A percentile compares a stretch with the other conserved stretches of the same genome.
These are phyloP conservation scores for Ziziphus jujuba DNA, from an alignment of 306 rosid genomes.

Conservation along the genomic window DNA sequence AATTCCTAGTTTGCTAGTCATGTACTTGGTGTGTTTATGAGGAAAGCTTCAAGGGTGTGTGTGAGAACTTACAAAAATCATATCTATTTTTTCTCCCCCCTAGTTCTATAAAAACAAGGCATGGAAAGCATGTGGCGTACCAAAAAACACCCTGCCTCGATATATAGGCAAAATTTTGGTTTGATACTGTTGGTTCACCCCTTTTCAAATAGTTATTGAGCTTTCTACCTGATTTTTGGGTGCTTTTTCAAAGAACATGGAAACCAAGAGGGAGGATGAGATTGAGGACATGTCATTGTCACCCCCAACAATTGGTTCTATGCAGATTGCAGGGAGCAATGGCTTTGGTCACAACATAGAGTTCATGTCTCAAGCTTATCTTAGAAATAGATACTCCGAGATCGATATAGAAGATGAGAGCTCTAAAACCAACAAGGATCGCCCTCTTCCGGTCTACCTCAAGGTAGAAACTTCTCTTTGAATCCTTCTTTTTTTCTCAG, in stretches of 20 bases:
- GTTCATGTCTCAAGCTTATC: conserved; percentile 58
- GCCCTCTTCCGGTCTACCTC: conserved; percentile 85
- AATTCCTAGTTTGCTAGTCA: conserved; percentile 29
- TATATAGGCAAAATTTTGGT: conserved; percentile 49
- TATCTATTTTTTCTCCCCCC: neutral
- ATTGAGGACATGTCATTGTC: conserved; percentile 56
- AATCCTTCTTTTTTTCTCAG: neutral
- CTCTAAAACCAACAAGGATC: conserved; percentile 32
- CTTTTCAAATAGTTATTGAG: conserved; percentile 23
- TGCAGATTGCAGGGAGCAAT: conserved; percentile 63
- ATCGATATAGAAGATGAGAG: conserved; percentile 54
- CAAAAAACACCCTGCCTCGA: conserved; percentile 46
- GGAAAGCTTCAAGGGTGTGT: conserved; percentile 36
- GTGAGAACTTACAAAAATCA: conserved; percentile 26
- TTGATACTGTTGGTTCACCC: conserved; percentile 39
- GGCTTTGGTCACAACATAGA: conserved; percentile 62
- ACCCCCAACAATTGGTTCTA: conserved; percentile 47
- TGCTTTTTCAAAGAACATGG: conserved; percentile 43
- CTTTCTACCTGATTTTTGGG: conserved; percentile 1
- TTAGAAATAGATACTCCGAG: conserved; percentile 57
- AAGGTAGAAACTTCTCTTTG: conserved; percentile 43
- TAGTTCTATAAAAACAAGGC: conserved; percentile 27
- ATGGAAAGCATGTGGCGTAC: conserved; percentile 76
- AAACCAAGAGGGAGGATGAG: conserved; percentile 62
- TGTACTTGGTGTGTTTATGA: conserved; percentile 58